Conservation (phyloP, 2,329 filamentous ascomycete genomes). For the Raffaelea arxii region DNA sequence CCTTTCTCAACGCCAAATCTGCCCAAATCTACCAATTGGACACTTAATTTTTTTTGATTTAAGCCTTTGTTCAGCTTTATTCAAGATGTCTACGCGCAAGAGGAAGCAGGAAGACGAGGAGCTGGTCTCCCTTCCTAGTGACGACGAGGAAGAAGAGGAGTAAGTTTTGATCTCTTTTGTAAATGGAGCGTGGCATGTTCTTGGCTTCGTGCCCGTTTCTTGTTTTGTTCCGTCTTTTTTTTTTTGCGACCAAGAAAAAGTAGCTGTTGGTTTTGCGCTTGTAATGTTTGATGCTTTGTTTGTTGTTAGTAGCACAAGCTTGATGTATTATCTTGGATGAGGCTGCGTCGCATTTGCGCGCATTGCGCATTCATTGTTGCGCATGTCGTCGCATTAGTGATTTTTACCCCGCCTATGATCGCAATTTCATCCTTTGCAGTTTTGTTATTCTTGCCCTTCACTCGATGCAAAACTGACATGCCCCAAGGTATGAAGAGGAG, state of each 20-base stretch:
- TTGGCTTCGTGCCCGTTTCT: not conserved
- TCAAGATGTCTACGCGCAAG: constrained; percentile 40
- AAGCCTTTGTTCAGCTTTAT: constrained; percentile 5
- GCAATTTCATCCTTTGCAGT: not conserved
- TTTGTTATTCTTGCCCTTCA: no score
- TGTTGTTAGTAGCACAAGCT: not conserved
- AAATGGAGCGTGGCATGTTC: constrained; percentile 8
- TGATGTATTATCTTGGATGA: not conserved
- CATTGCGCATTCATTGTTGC: no score
- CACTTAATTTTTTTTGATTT: constrained; percentile 18
- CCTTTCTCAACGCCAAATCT: constrained; percentile 4
- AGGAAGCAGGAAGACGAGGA: constrained; percentile 44
- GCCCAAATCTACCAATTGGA: constrained; percentile 1
- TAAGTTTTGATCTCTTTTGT: constrained; percentile 24
- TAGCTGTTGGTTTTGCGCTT: not conserved
- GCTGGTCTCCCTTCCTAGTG: constrained; percentile 43
- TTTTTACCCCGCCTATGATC: not conserved
- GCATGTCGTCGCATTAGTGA: no score
- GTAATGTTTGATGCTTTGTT: not conserved
- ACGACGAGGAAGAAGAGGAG: constrained; percentile 43
- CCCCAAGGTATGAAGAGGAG: constrained; percentile 12
- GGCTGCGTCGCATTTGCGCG: not conserved
- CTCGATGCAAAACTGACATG: no score
- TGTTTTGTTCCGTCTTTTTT: not conserved
- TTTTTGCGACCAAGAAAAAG: not conserved